Base-by-base conservation (phyloP, 2,329 filamentous ascomycete species). In the Talaromyces sp. region DNA sequence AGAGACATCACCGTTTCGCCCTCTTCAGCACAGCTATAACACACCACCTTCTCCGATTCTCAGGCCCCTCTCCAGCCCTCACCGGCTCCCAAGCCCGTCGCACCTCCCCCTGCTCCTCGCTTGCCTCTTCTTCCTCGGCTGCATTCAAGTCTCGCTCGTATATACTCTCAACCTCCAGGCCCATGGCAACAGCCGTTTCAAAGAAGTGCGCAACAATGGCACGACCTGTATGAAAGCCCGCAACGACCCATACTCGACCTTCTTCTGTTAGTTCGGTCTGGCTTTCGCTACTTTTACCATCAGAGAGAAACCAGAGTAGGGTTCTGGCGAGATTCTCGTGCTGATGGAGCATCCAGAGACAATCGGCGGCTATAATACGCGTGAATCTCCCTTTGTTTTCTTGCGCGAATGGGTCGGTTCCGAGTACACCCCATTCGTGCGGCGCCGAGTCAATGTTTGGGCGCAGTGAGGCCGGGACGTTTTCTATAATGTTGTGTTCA, bases 201-300 rank as follows among this genome's bases (percentile, higher is more conserved):
- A 88, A 87, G 74, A 88, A 88, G 1, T 75, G 73, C 6, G 82
- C 83, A 31, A 88, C 75, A 68, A 84, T 84, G 11, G 79, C 78
- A 13, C 86, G 78, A 0, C 86, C 86, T 0, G 86, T 88, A 67
- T 88, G 86, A 67, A 88, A 87, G 0, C 85, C 84, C 1, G 84
- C 83, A 47, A 86, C 81, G 3, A 85, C 80, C 69, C 84, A 81
- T n/a, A 86, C 69, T 22, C 69, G 70, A 0, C 76, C 70, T 47
- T 69, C 54, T 11, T 66, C 66, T 33, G 67, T 41, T 27, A 22
- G 8, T 11, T 39, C 35, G 35, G 35, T 37, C 11, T 37, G 9
- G 35, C 9, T 37, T 37, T 13, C 49, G 49, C 4, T 0, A 70
- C 69, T 14, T 45, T 33, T 5, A 72, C 69, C 4, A 81, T 79